phyloP scores from a whole-genome alignment of 2,329 filamentous ascomycete genomes.

The Pseudomassariella vexata region DNA sequence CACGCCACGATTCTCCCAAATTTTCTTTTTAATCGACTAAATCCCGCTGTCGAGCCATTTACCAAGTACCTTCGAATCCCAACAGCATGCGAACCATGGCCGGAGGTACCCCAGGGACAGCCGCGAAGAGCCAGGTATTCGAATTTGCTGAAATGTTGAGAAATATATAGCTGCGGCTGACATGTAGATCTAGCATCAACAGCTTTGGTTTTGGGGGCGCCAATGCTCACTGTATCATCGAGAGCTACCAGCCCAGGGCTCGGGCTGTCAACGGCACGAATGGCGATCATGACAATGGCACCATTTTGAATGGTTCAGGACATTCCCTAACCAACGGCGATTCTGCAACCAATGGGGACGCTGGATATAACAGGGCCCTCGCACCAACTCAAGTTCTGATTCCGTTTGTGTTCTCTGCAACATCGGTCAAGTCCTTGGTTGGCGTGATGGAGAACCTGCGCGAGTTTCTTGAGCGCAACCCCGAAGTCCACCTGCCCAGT shows the following conservation, averaged over 20 bases:
- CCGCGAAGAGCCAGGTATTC: slow-evolving; percentile 3
- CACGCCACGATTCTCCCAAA: slow-evolving; percentile 9
- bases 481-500: no score
- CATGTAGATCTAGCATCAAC: no score
- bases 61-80: background rate
- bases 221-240: slow-evolving; percentile 11
- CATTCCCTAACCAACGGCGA: no score
- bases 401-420: slow-evolving; percentile 5
- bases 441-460: background rate
- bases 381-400: background rate
- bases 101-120: background rate
- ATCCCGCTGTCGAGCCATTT: slow-evolving; percentile 4
- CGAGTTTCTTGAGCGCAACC: no score
- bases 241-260: slow-evolving; percentile 8
- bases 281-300: no score
- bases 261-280: no score
- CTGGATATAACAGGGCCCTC: no score
- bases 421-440: background rate
- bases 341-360: no score
- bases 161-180: no score
- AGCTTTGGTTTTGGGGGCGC: slow-evolving; percentile 11
- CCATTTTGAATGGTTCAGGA: no score
- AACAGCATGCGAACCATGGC: slow-evolving; percentile 2
- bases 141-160: slow-evolving; percentile 4
- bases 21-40: slow-evolving; percentile 7